Conservation (phyloP, 768 basidiomycete genomes). For the Hypsizygus marmoreus region DNA sequence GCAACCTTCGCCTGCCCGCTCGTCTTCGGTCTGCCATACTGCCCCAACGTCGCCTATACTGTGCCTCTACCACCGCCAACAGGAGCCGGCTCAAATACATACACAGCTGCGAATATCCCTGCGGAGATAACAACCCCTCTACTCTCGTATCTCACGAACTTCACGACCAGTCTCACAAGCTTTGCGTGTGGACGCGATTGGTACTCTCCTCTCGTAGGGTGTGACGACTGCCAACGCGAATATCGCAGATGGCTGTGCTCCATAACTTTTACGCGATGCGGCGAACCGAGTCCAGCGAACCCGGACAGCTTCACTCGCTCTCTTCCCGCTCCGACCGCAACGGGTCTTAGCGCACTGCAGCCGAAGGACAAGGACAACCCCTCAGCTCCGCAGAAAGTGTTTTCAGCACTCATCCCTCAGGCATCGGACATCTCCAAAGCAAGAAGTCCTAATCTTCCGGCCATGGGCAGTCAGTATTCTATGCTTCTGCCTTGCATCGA, state of each 20-base stretch:
- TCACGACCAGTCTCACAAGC: conserved; percentile 70
- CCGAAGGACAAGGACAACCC: conserved; percentile 20
- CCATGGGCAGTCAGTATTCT: conserved; percentile 47
- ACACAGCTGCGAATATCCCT: conserved; percentile 57
- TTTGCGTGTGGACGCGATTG: conserved; percentile 78
- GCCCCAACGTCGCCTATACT: conserved; percentile 69
- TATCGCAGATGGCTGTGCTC: conserved; percentile 82
- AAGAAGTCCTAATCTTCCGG: conserved; percentile 52
- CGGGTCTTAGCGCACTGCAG: conserved; percentile 29
- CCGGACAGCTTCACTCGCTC: conserved; percentile 35
- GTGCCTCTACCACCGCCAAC: conserved; percentile 62
- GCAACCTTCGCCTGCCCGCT: conserved; percentile 72
- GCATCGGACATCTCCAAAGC: conserved; percentile 37
- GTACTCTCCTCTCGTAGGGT: conserved; percentile 79
- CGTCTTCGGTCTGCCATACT: conserved; percentile 71
- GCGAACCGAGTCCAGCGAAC: conserved; percentile 46
- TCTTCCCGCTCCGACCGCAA: conserved; percentile 30
- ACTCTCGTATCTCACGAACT: conserved; percentile 65
- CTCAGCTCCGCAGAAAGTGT: conserved; percentile 27
- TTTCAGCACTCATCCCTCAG: conserved; percentile 53
- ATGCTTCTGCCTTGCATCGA: conserved; percentile 79
- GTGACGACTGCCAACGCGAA: conserved; percentile 69
- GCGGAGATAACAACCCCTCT: conserved; percentile 49
- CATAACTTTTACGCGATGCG: conserved; percentile 73
- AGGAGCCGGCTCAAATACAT: conserved; percentile 33